A percentile compares a stretch with the other conserved stretches of the same genome.
Evolutionary conservation across 371 early-diverging fungal species (phyloP).

Genomic region (Umbelopsis sp.): DNA sequence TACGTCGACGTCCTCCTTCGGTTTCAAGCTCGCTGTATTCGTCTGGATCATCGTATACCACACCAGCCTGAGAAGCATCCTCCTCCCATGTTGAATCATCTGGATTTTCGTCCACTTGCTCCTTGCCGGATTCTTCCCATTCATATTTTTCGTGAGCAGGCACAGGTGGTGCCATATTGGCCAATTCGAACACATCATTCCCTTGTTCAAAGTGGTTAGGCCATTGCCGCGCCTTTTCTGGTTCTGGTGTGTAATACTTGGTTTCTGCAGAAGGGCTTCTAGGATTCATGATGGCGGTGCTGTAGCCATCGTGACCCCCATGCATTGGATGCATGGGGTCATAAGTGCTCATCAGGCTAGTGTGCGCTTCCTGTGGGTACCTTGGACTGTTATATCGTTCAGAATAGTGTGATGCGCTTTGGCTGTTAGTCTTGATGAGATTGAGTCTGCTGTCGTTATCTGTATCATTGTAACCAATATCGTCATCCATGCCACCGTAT

Average conservation of each 20-base stretch:
- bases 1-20: background rate
- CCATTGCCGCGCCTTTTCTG: background rate
- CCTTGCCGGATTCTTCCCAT: background rate
- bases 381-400: background rate
- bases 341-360: background rate
- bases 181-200: background rate
- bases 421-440: slow-evolving; percentile 9
- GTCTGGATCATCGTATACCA: background rate
- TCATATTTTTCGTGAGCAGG: background rate
- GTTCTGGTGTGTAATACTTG: slow-evolving; percentile 11
- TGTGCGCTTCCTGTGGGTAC: background rate
- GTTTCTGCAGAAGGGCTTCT: slow-evolving; percentile 4
- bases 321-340: background rate
- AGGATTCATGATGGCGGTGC: background rate
- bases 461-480: background rate
- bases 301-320: background rate
- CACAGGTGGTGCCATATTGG: background rate
- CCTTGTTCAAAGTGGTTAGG: background rate
- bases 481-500: background rate
- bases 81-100: slow-evolving; percentile 12
- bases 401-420: background rate
- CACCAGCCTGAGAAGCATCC: background rate
- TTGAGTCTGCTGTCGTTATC: slow-evolving; percentile 5
- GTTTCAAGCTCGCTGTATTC: background rate
- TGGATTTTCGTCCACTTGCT: background rate